A percentile compares a stretch with the other conserved stretches of the same genome.
These are phyloP conservation scores for Casuarina equisetifolia DNA, from an alignment of 306 rosid genomes.

Conservation along the genomic window DNA sequence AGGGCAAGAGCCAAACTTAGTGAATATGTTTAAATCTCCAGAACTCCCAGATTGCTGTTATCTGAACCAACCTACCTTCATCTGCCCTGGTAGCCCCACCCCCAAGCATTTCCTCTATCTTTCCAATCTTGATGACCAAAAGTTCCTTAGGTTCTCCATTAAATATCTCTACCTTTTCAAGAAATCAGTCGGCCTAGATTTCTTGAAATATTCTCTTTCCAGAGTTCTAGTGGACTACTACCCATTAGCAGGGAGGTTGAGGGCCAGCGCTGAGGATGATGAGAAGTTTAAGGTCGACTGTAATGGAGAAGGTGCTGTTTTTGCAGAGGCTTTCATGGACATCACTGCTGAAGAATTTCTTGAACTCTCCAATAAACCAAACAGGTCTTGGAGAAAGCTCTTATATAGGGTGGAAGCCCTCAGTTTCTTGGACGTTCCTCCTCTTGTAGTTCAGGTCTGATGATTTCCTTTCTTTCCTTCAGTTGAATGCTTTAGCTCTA, in stretches of 20 bases:
- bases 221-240: slow-evolving; percentile 70
- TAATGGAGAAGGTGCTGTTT: slow-evolving; percentile 76
- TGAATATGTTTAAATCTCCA: slow-evolving; percentile 42
- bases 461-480: not conserved
- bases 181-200: slow-evolving; percentile 43
- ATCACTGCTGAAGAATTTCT: slow-evolving; percentile 54
- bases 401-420: slow-evolving; percentile 55
- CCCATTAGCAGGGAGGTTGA: slow-evolving; percentile 84
- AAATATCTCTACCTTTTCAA: slow-evolving; percentile 69
- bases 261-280: slow-evolving; percentile 34
- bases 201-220: slow-evolving; percentile 56
- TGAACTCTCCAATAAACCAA: slow-evolving; percentile 47
- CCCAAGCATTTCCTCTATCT: slow-evolving; percentile 71
- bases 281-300: slow-evolving; percentile 77
- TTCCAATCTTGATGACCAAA: slow-evolving; percentile 86
- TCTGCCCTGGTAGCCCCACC: slow-evolving; percentile 60
- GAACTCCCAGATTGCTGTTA: slow-evolving; percentile 80
- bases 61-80: slow-evolving; percentile 33
- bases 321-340: slow-evolving; percentile 79
- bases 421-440: slow-evolving; percentile 77
- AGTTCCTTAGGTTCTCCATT: slow-evolving; percentile 74
- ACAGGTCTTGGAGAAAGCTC: slow-evolving; percentile 75
- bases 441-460: slow-evolving; percentile 76
- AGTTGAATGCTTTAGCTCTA: not conserved
- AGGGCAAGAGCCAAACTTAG: not conserved